These are phyloP conservation scores for Gardenia jasminoides DNA, from an alignment of 257 asterid species.

Conservation along the genomic window DNA sequence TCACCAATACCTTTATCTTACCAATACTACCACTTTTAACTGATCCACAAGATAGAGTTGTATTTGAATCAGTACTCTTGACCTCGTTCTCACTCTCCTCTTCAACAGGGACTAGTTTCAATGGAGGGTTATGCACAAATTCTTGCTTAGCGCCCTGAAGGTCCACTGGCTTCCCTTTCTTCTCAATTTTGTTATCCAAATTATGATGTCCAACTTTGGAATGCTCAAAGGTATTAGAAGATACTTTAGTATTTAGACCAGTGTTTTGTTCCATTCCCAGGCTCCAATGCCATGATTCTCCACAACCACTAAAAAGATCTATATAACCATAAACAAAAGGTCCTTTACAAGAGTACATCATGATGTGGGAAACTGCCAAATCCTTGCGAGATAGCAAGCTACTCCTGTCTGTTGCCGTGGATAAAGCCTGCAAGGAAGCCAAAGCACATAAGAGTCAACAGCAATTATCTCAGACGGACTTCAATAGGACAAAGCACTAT, in stretches of 20 bases:
- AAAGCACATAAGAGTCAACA: background rate
- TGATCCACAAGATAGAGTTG: conserved; percentile 39
- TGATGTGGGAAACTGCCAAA: conserved; percentile 37
- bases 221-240: conserved; percentile 38
- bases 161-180: conserved; percentile 40
- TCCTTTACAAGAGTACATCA: conserved; percentile 43
- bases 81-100: conserved; percentile 78
- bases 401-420: conserved; percentile 35
- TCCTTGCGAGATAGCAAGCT: conserved; percentile 41
- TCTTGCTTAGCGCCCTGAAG: conserved; percentile 46
- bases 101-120: conserved; percentile 53
- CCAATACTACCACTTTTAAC: conserved; percentile 38
- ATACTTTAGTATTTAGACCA: conserved; percentile 27
- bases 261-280: conserved; percentile 59
- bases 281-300: conserved; percentile 91
- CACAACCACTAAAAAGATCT: conserved; percentile 93
- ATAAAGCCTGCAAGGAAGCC: conserved; percentile 34
- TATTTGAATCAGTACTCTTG: conserved; percentile 50
- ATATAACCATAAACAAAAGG: conserved; percentile 70
- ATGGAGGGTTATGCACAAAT: conserved; percentile 31
- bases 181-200: conserved; percentile 40
- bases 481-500: background rate
- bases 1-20: conserved; percentile 37
- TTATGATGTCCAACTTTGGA: conserved; percentile 34
- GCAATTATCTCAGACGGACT: background rate